Base-by-base conservation (phyloP, 176 grass and related monocot species). In the Dactylis glomerata region DNA sequence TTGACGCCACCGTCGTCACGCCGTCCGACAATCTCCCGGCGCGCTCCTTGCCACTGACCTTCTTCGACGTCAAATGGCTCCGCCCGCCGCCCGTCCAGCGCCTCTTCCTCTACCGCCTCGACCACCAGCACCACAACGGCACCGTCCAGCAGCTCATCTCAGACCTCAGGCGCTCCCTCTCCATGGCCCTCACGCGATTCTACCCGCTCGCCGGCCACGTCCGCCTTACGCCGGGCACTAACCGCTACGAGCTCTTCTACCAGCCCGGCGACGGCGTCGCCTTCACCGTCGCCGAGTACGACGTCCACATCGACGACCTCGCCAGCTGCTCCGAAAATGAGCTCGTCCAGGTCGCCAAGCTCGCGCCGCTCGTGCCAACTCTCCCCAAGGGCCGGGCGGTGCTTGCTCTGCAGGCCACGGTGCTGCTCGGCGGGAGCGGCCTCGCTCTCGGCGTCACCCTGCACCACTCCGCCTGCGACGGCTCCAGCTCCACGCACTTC, bases 31-130 rank as follows among this genome's bases (percentile, higher is more conserved):
- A 17, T 15, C 69, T 73, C 41, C 69, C 69, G 7, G n/a, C 69
- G 6, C 23, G 7, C 41, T 73, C 69, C 3, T 26, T 73, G 23
- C 69, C 69, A 41, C 41, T 73, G 40, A 73, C 69, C 14, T 73
- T 73, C 69, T 73, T 73, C 41, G 69, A 73, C 69, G 69, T 73
- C 69, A 73, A 73, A 73, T 73, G 69, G 69, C 41, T 73, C 23
- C 69, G 69, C 41, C 23, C 40, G 14, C 69, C 69, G 69, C 69
- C 69, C 23, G 69, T 73, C 23, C 69, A 73, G 69, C 69, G 69
- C 14, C 69, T 73, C 41, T 73, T 73, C 41, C 23, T 47, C 24
- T 73, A 73, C 24, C 69, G 41, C 41, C 41, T 73, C 24, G 15
- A 66, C 15, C 63, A 20, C 31, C 62, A 16, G 30, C 40, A 72